Base-by-base conservation (phyloP, 768 basidiomycete genomes). In the button mushroom (Agaricus bisporus) region DNA sequence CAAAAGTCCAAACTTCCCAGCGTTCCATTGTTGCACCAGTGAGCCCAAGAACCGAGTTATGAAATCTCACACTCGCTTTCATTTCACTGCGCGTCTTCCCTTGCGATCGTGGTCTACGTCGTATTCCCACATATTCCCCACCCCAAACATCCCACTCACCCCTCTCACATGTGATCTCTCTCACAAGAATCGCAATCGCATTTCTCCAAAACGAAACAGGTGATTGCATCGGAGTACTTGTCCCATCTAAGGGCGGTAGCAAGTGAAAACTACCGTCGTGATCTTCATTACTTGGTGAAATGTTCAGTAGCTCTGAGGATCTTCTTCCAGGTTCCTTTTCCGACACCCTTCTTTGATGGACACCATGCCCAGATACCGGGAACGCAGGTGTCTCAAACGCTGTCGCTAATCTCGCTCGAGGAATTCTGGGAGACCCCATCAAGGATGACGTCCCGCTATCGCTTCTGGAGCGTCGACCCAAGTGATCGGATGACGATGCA, bases 1-100 rank as follows among this genome's bases (percentile, higher is more conserved):
- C 86, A 60, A 88, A 85, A 37, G 73, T 77, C 91, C 91, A 93
- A 26, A 87, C 59, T 59, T 93, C 89, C 91, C 91, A 93, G 50
- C 90, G 73, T 53, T 91, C 87, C 38, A 92, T 67, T 22, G 82
- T 83, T 10, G 85, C 75, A 26, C 70, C 60, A 17, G 86, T 81
- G 55, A 91, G 67, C 12, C 86, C 86, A 35, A 69, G 62, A 12
- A 61, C 56, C 10, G 56, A 60, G 22, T n/a, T 38, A 8, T n/a
- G 4, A 38, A 7, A 11, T 28, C 55, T 45, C 47, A 46, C 26
- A 46, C 56, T 43, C 49, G 37, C 35, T 42, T 48, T 46, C 26
- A 58, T 57, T 20, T 50, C 58, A 29, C 66, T 55, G 43, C 62
- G 63, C 61, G 62, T 57, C 64, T 63, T 74, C 42, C 60, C 63